These are phyloP conservation scores for Coprinopsis strossmayeri DNA, from an alignment of 768 basidiomycete species.

Conservation along the genomic window DNA sequence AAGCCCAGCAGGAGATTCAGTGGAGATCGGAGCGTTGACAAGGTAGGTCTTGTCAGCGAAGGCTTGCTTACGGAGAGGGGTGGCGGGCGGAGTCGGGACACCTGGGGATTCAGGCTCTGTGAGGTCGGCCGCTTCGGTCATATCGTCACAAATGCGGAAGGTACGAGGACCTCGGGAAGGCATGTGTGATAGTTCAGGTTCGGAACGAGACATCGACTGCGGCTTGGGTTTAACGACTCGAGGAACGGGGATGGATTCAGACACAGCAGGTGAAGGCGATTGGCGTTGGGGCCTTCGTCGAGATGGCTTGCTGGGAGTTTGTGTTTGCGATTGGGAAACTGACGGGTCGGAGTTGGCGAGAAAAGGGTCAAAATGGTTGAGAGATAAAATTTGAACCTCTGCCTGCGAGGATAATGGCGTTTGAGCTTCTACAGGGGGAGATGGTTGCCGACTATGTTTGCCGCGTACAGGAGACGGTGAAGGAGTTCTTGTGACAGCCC, in stretches of 20 bases:
- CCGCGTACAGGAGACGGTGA: constrained; percentile 37
- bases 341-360: constrained; percentile 20
- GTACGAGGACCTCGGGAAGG: constrained; percentile 21
- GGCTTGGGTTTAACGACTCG: constrained; percentile 9
- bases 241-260: constrained; percentile 48
- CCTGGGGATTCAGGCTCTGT: constrained; percentile 24
- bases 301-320: constrained; percentile 51
- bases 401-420: constrained; percentile 49
- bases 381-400: constrained; percentile 42
- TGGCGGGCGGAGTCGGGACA: constrained; percentile 35
- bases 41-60: constrained; percentile 29
- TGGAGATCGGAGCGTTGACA: constrained; percentile 45
- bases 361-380: constrained; percentile 45
- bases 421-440: constrained; percentile 38
- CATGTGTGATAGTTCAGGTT: constrained; percentile 37
- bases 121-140: constrained; percentile 39
- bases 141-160: constrained; percentile 75
- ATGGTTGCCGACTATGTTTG: constrained; percentile 54
- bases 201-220: constrained; percentile 40
- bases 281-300: too few relatives aligned
- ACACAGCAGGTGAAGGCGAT: constrained; percentile 41
- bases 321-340: constrained; percentile 33
- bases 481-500: constrained; percentile 29
- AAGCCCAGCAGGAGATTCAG: constrained; percentile 23
- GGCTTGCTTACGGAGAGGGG: constrained; percentile 38